Base-by-base conservation (phyloP, 129 eudicot genomes). In the Tagetes erecta region DNA sequence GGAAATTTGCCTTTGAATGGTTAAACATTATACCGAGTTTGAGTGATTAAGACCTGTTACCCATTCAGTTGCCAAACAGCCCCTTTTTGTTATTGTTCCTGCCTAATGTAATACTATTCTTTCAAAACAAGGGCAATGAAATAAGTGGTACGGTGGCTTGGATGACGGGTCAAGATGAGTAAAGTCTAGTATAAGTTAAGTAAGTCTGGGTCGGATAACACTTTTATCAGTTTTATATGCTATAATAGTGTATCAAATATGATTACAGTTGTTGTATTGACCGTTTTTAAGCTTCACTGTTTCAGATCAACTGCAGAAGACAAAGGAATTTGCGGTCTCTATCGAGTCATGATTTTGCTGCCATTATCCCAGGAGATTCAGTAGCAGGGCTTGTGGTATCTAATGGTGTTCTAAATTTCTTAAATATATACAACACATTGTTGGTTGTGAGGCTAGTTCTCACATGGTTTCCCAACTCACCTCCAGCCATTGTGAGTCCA, bases 391-490 rank as follows among this genome's bases (percentile, higher is more conserved):
- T 89, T 37, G 98, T 92, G 78, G 98, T 80, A 51, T 74, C 92
- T 10, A 92, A 89, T 84, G 96, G 98, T 31, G 76, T 92, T 59
- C 40, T 80, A 67, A 92, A 89, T 70, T 93, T 93, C 87, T 81
- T 93, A 75, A 93, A 93, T 75, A 80, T 93, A 45, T 93, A 93
- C 82, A 90, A 93, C 72, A 89, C 96, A 34, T 47, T 93, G 68
- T 83, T 93, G 88, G 87, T 90, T 83, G 91, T 78, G 41, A 86
- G 98, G 89, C 92, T 93, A 8, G 95, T 93, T 82, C 85, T 93
- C 47, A 93, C 98, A 34, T 92, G 98, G 98, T 92, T 92, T 77
- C 98, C 98, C 27, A 89, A 84, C 70, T 79, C 96, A 80, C 98
- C 98, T 68, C 89, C 91, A 14, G 92, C 88, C 75, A 75, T 94